phyloP scores from a whole-genome alignment of 768 basidiomycete genomes.

The Rhodotorula taiwanensis region DNA sequence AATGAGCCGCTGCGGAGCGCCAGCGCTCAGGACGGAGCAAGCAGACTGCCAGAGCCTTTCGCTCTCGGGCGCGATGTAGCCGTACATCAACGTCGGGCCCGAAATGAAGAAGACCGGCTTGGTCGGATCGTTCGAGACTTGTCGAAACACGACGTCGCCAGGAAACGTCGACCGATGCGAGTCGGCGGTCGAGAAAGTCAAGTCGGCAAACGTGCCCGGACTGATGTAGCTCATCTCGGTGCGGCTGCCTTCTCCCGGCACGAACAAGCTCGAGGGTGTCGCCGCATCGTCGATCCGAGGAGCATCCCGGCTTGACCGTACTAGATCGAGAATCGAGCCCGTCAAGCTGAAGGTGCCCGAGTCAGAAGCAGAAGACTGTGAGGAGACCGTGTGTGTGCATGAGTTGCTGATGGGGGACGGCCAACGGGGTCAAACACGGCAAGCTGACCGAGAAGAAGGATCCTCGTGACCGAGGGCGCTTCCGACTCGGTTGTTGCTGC shows the following conservation, averaged over 20 bases:
- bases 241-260: background rate
- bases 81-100: slow-evolving; percentile 1
- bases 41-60: background rate
- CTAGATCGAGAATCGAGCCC: too few relatives aligned
- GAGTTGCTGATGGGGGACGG: too few relatives aligned
- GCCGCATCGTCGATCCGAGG: too few relatives aligned
- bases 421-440: too few relatives aligned
- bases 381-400: too few relatives aligned
- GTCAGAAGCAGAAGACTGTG: too few relatives aligned
- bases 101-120: slow-evolving; percentile 1
- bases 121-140: background rate
- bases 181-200: background rate
- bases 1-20: background rate
- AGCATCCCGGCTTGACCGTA: too few relatives aligned
- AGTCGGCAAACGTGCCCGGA: background rate
- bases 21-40: background rate
- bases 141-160: slow-evolving; percentile 2
- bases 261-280: background rate
- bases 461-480: too few relatives aligned
- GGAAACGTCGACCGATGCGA: background rate
- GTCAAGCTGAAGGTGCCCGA: too few relatives aligned
- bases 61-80: background rate
- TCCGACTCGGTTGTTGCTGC: too few relatives aligned
- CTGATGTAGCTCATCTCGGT: slow-evolving; percentile 1
- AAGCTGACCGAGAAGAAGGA: too few relatives aligned